A percentile compares a stretch with the other conserved stretches of the same genome.
Conservation (phyloP, 257 asterid genomes). For the Jacaranda mimosifolia region DNA sequence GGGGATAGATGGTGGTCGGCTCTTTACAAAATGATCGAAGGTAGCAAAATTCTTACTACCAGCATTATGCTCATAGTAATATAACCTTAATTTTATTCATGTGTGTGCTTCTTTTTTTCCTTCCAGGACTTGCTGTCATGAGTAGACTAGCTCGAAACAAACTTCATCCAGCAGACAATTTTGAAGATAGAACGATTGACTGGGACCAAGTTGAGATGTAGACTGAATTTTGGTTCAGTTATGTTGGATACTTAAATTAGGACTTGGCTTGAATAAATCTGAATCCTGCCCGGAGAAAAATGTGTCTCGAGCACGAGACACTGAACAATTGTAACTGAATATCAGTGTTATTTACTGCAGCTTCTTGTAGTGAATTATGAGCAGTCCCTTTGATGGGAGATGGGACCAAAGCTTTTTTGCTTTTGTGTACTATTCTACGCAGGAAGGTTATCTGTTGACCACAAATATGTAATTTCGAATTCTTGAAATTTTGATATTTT, state of each 20-base stretch:
- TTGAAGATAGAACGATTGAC: constrained; percentile 60
- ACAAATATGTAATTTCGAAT: too few relatives aligned
- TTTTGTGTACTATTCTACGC: not conserved
- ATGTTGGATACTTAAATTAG: not conserved
- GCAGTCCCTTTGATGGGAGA: too few relatives aligned
- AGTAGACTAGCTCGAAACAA: constrained; percentile 65
- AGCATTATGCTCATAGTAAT: not conserved
- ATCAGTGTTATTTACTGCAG: not conserved
- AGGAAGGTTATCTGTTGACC: too few relatives aligned
- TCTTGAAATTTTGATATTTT: too few relatives aligned
- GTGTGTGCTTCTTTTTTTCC: not conserved
- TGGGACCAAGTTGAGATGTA: constrained; percentile 79
- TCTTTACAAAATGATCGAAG: constrained; percentile 88
- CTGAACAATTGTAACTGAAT: not conserved
- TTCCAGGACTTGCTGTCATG: constrained; percentile 80
- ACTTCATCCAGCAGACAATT: constrained; percentile 50
- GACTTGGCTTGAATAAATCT: not conserved
- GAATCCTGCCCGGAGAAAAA: too few relatives aligned
- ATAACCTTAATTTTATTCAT: not conserved
- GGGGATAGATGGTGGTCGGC: constrained; percentile 94
- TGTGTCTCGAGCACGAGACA: too few relatives aligned
- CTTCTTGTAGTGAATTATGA: too few relatives aligned
- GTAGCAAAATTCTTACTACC: constrained; percentile 41
- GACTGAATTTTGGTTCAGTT: constrained; percentile 7
- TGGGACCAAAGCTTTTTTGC: not conserved